Evolutionary conservation across 805 yeast species (phyloP).

Genomic region (Saturnispora zaruensis): DNA sequence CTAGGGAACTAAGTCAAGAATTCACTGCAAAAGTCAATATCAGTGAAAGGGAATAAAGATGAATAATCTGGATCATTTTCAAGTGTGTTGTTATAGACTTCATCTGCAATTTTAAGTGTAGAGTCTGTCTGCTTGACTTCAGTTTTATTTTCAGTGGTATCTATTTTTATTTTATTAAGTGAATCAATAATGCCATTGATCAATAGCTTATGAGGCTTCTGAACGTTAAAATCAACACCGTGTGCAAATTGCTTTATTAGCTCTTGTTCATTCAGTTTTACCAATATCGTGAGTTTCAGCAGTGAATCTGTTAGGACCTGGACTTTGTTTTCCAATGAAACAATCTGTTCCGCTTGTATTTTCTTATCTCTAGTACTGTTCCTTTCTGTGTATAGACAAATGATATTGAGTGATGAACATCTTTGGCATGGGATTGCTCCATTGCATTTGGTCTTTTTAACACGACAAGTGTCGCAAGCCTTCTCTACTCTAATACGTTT

Average conservation of each 20-base stretch:
- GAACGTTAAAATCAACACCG: not conserved
- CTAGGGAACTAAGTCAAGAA: not conserved
- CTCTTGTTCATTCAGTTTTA: slow-evolving; percentile 9
- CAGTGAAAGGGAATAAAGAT: not conserved
- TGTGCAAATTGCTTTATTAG: slow-evolving; percentile 2
- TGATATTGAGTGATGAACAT: slow-evolving; percentile 46
- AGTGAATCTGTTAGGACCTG: slow-evolving; percentile 42
- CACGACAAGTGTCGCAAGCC: slow-evolving; percentile 56
- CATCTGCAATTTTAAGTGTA: not conserved
- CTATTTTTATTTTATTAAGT: not conserved
- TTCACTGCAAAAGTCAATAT: not conserved
- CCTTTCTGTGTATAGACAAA: slow-evolving; percentile 52
- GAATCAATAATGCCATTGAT: not conserved
- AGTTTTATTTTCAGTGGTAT: not conserved
- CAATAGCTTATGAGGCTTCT: not conserved
- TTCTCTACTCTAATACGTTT: slow-evolving; percentile 40
- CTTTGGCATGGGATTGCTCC: slow-evolving; percentile 54
- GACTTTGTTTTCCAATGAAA: slow-evolving; percentile 49
- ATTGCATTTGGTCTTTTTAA: slow-evolving; percentile 56
- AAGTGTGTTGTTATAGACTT: not conserved
- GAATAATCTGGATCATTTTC: not conserved
- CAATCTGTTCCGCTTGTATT: slow-evolving; percentile 54
- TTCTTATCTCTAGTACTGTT: slow-evolving; percentile 44
- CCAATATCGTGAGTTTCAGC: slow-evolving; percentile 31
- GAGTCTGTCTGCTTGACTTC: not conserved